These are phyloP conservation scores for Dalbergia oliveri DNA, from an alignment of 306 rosid genomes.

Conservation along the genomic window DNA sequence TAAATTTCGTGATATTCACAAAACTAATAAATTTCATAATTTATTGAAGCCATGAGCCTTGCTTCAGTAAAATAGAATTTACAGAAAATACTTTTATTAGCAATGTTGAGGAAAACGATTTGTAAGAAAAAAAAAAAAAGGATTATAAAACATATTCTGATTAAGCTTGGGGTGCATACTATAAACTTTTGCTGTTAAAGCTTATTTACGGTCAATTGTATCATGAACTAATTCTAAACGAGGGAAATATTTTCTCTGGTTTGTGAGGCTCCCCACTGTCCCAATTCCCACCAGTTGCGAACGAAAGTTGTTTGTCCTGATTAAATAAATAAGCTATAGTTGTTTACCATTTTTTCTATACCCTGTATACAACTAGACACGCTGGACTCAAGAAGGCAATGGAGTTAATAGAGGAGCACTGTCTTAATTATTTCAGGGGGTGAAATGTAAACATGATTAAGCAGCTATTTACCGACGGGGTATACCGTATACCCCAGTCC, in stretches of 20 bases:
- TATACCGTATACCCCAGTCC: too few relatives aligned
- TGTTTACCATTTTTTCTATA: neutral
- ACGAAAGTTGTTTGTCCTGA: neutral
- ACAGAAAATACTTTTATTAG: conserved; percentile 21
- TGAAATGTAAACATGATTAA: neutral
- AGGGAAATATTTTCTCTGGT: conserved; percentile 18
- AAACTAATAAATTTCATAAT: neutral
- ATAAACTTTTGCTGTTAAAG: neutral
- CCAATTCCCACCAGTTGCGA: neutral
- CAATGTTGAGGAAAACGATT: conserved; percentile 15
- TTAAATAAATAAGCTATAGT: neutral
- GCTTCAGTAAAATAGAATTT: conserved; percentile 19
- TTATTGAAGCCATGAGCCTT: conserved; percentile 4
- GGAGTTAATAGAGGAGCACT: neutral
- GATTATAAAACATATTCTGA: conserved; percentile 9
- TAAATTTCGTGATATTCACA: neutral
- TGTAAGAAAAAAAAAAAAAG: neutral
- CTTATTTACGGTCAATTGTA: neutral
- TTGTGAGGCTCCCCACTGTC: conserved; percentile 16
- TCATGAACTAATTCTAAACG: neutral
- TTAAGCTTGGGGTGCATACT: conserved; percentile 2
- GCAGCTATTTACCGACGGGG: neutral
- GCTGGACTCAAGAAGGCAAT: conserved; percentile 7
- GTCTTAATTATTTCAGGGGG: neutral
- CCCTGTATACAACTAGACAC: neutral